A percentile compares a stretch with the other conserved stretches of the same genome.
Conservation (phyloP, 495 filamentous ascomycete species). For the Umbilicaria muhlenbergii region DNA sequence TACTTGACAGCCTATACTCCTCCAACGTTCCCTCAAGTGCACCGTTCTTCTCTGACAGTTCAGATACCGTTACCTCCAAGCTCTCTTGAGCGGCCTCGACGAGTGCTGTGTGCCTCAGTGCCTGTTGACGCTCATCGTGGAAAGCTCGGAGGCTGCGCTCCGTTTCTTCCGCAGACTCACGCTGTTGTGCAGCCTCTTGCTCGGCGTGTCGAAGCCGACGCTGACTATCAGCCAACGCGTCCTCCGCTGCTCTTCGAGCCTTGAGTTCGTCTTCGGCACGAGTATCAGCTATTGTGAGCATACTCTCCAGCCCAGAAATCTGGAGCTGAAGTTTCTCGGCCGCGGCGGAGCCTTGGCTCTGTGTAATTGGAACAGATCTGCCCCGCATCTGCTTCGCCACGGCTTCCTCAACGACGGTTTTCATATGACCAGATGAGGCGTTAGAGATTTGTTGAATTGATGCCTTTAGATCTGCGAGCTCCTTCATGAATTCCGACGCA, state of each 20-base stretch:
- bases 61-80: slow-evolving; percentile 46
- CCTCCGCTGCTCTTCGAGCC: slow-evolving; percentile 50
- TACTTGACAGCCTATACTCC: slow-evolving; percentile 42
- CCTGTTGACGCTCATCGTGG: slow-evolving; percentile 36
- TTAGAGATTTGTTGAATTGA: slow-evolving; percentile 14
- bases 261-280: slow-evolving; percentile 46
- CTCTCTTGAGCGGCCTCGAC: slow-evolving; percentile 49
- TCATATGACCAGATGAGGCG: slow-evolving; percentile 19
- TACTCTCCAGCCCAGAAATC: slow-evolving; percentile 35
- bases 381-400: slow-evolving; percentile 23
- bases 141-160: slow-evolving; percentile 36
- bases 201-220: slow-evolving; percentile 56
- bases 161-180: slow-evolving; percentile 52
- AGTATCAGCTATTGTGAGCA: slow-evolving; percentile 33
- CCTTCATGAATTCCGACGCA: slow-evolving; percentile 37
- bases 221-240: slow-evolving; percentile 55
- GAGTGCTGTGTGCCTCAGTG: slow-evolving; percentile 41
- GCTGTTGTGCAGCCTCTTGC: slow-evolving; percentile 52
- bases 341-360: slow-evolving; percentile 17
- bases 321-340: slow-evolving; percentile 37
- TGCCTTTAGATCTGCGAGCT: slow-evolving; percentile 41
- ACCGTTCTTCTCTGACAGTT: slow-evolving; percentile 41
- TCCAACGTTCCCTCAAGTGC: slow-evolving; percentile 41
- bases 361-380: slow-evolving; percentile 11
- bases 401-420: slow-evolving; percentile 31